Percentiles rank a stretch among this genome's conserved stretches.
Evolutionary conservation across 371 early-diverging fungal species (phyloP).

Genomic region (Mucor mucedo): DNA sequence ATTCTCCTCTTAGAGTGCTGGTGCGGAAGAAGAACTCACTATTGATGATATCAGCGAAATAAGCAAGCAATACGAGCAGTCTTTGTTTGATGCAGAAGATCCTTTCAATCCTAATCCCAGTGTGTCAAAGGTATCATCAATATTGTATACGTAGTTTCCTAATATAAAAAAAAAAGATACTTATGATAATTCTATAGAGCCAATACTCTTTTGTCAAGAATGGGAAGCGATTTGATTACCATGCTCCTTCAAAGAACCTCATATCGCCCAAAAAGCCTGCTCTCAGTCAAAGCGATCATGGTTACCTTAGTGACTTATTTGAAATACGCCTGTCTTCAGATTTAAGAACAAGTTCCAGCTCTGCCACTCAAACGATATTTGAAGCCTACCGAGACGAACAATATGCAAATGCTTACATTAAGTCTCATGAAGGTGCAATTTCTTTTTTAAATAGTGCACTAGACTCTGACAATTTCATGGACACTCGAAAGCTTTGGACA

Average conservation of each 20-base stretch:
- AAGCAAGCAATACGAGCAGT: conserved; percentile 10
- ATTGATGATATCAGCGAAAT: conserved; percentile 9
- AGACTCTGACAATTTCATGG: conserved; percentile 2
- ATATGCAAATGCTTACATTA: conserved; percentile 14
- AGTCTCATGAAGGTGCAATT: conserved; percentile 14
- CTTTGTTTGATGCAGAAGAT: conserved; percentile 15
- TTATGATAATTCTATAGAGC: conserved; percentile 10
- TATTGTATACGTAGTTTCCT: conserved; percentile 8
- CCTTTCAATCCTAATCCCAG: conserved; percentile 13
- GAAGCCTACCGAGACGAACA: conserved; percentile 8
- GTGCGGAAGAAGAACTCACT: conserved; percentile 10
- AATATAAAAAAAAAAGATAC: neutral
- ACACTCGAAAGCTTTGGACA: conserved; percentile 12
- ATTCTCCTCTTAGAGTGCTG: conserved; percentile 3
- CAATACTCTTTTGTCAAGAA: conserved; percentile 19
- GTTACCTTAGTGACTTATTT: conserved; percentile 7
- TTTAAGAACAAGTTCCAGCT: neutral
- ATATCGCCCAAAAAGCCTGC: conserved; percentile 20
- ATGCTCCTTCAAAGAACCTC: conserved; percentile 10
- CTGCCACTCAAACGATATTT: conserved; percentile 9
- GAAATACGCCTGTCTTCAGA: conserved; percentile 15
- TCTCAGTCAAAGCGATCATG: conserved; percentile 12
- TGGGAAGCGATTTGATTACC: conserved; percentile 12
- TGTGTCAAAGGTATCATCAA: conserved; percentile 16
- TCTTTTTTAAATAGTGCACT: conserved; percentile 13